These are phyloP conservation scores for Elsinoe batatas DNA, from an alignment of 2,329 filamentous ascomycete genomes.

Conservation along the genomic window DNA sequence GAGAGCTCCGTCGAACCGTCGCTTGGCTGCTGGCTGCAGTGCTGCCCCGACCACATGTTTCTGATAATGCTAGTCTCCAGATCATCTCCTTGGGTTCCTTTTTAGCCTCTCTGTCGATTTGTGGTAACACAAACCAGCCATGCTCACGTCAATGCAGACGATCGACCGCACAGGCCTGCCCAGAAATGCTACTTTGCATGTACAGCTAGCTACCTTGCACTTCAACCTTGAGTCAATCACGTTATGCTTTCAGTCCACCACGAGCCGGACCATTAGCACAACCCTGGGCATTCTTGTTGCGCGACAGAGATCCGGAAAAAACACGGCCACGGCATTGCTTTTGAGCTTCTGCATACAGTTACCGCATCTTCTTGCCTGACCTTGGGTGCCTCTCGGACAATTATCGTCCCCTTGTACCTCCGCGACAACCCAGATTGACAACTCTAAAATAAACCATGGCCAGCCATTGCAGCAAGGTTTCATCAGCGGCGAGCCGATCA, in stretches of 20 bases:
- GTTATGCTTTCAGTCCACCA: slow-evolving; percentile 3
- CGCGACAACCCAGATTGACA: slow-evolving; percentile 2
- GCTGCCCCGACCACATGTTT: slow-evolving; percentile 12
- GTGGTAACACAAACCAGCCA: not conserved
- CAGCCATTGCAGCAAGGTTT: not conserved
- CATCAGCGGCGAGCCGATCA: slow-evolving; percentile 9
- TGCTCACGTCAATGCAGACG: slow-evolving; percentile 3
- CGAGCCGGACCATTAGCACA: not conserved
- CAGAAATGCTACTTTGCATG: not conserved
- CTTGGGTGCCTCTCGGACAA: not conserved
- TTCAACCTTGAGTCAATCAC: not conserved
- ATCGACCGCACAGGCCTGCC: slow-evolving; percentile 6
- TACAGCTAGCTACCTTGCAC: not conserved
- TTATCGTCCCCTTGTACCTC: not conserved
- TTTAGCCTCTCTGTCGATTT: not conserved
- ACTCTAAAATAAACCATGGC: not conserved
- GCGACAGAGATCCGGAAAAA: not conserved
- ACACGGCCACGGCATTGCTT: not conserved
- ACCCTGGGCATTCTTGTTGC: not conserved
- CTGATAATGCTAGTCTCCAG: slow-evolving; percentile 2
- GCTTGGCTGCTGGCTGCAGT: slow-evolving; percentile 3
- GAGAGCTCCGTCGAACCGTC: slow-evolving; percentile 7
- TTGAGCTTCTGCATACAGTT: slow-evolving; percentile 1
- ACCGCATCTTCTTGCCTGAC: not conserved
- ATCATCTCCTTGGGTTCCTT: not conserved